Conservation (phyloP, 345 rosid genomes). For the Aegle marmelos region DNA sequence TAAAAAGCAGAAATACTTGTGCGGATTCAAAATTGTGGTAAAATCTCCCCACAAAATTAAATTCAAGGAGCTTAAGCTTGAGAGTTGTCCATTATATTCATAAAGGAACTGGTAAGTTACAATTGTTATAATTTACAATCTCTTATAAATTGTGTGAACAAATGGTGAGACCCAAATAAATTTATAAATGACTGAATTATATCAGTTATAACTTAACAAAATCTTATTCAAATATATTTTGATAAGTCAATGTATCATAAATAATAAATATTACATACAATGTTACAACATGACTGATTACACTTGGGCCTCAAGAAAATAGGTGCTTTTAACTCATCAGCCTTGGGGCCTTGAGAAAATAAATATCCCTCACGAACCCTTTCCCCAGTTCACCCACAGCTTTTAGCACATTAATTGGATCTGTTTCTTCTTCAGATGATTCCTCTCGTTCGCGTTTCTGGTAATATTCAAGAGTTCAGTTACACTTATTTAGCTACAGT, state of each 20-base stretch:
- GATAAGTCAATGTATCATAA: not conserved
- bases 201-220: too few relatives aligned
- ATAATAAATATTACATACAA: not conserved
- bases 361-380: conserved; percentile 72
- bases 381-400: conserved; percentile 69
- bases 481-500: not conserved
- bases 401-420: conserved; percentile 52
- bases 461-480: not conserved
- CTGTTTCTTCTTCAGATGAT: conserved; percentile 31
- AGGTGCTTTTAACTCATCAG: not conserved
- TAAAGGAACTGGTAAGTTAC: too few relatives aligned
- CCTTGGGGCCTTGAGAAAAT: conserved; percentile 61
- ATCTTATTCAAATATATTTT: too few relatives aligned
- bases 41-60: not conserved
- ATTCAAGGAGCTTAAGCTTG: not conserved
- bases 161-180: too few relatives aligned
- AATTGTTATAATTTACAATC: too few relatives aligned
- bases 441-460: conserved; percentile 74
- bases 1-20: not conserved
- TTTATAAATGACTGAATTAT: too few relatives aligned
- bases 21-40: not conserved
- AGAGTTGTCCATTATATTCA: not conserved
- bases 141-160: too few relatives aligned
- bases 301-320: not conserved
- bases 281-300: not conserved